Percentiles rank a stretch among this genome's conserved stretches.
phyloP scores from a whole-genome alignment of 1,284 basidiomycete species.

The Leccinum angustisporum region DNA sequence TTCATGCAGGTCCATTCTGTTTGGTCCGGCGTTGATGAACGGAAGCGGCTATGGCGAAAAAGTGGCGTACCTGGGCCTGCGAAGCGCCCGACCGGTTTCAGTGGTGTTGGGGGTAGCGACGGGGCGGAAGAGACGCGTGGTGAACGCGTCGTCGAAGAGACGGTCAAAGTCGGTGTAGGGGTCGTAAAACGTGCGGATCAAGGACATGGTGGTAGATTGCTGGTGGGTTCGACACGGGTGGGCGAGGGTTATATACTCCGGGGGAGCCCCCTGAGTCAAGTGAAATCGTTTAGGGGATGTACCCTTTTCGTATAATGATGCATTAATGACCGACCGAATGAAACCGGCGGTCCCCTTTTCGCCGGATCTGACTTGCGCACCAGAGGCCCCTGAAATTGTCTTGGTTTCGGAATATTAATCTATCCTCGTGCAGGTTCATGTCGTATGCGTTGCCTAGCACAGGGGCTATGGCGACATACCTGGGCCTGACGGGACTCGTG shows the following conservation, averaged over 20 bases:
- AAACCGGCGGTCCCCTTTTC: too few species aligned
- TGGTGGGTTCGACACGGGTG: not conserved
- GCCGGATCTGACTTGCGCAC: too few species aligned
- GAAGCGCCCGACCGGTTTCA: slow-evolving; percentile 17
- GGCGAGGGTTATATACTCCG: not conserved
- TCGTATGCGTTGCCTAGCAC: too few species aligned
- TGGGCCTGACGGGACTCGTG: too few species aligned
- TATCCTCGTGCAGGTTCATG: too few species aligned
- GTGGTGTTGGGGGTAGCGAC: not conserved
- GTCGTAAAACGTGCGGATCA: slow-evolving; percentile 44
- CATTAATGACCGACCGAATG: too few species aligned
- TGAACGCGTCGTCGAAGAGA: slow-evolving; percentile 48
- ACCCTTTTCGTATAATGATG: not conserved
- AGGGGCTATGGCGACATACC: too few species aligned
- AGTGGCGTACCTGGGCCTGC: slow-evolving; percentile 29
- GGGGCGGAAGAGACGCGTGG: slow-evolving; percentile 29
- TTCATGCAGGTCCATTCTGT: slow-evolving; percentile 51
- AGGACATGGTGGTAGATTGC: slow-evolving; percentile 28
- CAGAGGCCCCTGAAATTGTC: too few species aligned
- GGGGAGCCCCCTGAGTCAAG: not conserved
- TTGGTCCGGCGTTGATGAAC: not conserved
- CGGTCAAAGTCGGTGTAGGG: slow-evolving; percentile 52
- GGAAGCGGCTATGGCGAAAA: not conserved
- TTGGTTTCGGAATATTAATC: too few species aligned
- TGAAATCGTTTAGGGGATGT: not conserved